Percentiles rank a stretch among this genome's conserved stretches.
phyloP scores from a whole-genome alignment of 169 alveolate species.

The Cystoisospora suis region DNA sequence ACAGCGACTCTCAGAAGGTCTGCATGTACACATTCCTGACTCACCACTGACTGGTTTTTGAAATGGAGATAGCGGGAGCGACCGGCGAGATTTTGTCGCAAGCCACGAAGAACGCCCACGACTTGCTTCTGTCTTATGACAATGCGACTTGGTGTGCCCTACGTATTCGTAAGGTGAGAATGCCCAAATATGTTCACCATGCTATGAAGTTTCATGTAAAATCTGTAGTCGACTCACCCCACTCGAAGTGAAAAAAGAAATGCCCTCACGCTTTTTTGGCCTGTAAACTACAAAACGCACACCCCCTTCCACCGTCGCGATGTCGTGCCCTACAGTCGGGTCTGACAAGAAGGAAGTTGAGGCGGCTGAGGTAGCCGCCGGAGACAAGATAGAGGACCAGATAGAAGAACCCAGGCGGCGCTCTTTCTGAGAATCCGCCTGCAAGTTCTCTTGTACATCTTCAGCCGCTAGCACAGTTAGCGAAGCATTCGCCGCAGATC shows the following conservation, averaged over 20 bases:
- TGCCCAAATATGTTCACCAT: too few relatives aligned
- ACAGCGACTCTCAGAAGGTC: too few relatives aligned
- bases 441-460: too few relatives aligned
- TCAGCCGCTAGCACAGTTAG: neutral
- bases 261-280: neutral
- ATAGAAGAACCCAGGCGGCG: too few relatives aligned
- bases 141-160: neutral
- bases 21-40: too few relatives aligned
- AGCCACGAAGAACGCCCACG: neutral
- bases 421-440: too few relatives aligned
- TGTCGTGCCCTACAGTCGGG: neutral
- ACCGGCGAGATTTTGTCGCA: too few relatives aligned
- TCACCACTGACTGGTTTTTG: too few relatives aligned
- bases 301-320: slow-evolving; percentile 13
- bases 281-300: neutral
- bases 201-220: too few relatives aligned
- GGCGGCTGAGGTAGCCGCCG: neutral
- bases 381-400: neutral
- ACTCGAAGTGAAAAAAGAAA: neutral
- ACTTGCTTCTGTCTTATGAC: neutral
- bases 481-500: neutral
- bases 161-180: neutral
- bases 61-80: too few relatives aligned
- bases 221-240: too few relatives aligned
- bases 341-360: neutral